Base-by-base conservation (phyloP, 345 rosid genomes). In the Arabis alpina region DNA sequence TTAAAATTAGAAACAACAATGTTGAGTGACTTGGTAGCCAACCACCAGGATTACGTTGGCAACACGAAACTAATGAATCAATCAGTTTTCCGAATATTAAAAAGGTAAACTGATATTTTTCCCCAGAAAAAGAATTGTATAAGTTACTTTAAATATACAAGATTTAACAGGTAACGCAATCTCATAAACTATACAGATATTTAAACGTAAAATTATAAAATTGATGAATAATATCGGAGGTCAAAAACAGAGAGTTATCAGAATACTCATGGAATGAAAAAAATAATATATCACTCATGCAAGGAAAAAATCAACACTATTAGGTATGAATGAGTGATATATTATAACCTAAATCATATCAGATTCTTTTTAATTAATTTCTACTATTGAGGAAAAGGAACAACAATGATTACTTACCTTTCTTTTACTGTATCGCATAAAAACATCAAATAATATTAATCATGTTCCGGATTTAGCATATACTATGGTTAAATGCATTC, bases 21-120 rank as follows among this genome's bases (percentile, higher is more conserved):
- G 63, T 67, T 32, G 72, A 54, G 63, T 67, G 54, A 54, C 54
- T 54, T 55, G 63, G 54, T 55, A 55, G 63, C 63, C 51, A 67
- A 67, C 63, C 10, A 67, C 54, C 24, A 55, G 45, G 36, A 67
- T 55, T 24, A 67, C 63, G 63, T 67, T 11, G 23, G 44, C 51
- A 11, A 55, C 45, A 67, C 72, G 72, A 43, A 67, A 54, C 62
- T 32, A 53, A n/a, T 28, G 19, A 14, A 39, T 25, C 39, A 51
- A 63, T 11, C 30, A 47, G 11, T 16, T 32, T n/a, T 63, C 16
- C 43, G 47, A 11, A 48, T 10, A 15, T 36, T 10, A 16, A n/a
- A 54, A 30, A 54, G 32, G 36, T 1, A 7, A 34, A 2, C 42
- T 3, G 16, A 15, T 19, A n/a, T 14, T 32, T 36, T 36, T 11